These are phyloP conservation scores for Venturia nashicola DNA, from an alignment of 2,329 filamentous ascomycete species.

Conservation along the genomic window DNA sequence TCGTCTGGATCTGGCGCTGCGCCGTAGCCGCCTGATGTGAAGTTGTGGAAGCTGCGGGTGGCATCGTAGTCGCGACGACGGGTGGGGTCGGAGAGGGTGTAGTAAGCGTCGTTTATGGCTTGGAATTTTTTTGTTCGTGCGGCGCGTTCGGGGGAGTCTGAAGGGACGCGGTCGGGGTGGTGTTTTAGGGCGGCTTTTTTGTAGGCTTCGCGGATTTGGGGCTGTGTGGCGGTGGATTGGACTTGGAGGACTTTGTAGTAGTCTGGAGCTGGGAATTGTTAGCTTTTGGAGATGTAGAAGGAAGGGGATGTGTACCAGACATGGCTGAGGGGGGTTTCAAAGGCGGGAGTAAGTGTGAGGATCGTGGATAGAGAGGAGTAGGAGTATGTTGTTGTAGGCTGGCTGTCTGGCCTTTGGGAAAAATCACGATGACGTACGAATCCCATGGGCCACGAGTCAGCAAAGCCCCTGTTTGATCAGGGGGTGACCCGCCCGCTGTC, in stretches of 20 bases:
- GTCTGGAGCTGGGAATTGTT: slow-evolving; percentile 8
- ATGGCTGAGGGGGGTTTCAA: not conserved
- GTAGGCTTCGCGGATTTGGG: slow-evolving; percentile 88
- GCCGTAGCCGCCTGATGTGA: slow-evolving; percentile 15
- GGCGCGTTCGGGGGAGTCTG: slow-evolving; percentile 70
- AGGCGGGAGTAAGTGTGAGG: not conserved
- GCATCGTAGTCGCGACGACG: slow-evolving; percentile 77
- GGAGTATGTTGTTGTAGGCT: not conserved
- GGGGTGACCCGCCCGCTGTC: not conserved
- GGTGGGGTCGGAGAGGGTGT: slow-evolving; percentile 67
- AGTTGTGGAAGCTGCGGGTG: slow-evolving; percentile 46
- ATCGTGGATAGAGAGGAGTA: not conserved
- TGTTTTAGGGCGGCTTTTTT: slow-evolving; percentile 87
- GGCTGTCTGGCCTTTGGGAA: not conserved
- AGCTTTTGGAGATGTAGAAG: not conserved
- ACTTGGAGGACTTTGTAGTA: slow-evolving; percentile 58
- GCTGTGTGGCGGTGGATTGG: slow-evolving; percentile 57
- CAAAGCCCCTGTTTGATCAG: not conserved
- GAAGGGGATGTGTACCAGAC: not conserved
- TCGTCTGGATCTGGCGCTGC: slow-evolving; percentile 28
- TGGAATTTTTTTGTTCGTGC: slow-evolving; percentile 80
- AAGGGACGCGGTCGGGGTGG: slow-evolving; percentile 81
- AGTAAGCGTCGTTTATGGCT: slow-evolving; percentile 86
- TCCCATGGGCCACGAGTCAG: not conserved
- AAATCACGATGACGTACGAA: not conserved